Evolutionary conservation across 129 eudicot genomes (phyloP), one percentile per base, ranked within the genome.

Genomic region (Mikania micrantha): DNA sequence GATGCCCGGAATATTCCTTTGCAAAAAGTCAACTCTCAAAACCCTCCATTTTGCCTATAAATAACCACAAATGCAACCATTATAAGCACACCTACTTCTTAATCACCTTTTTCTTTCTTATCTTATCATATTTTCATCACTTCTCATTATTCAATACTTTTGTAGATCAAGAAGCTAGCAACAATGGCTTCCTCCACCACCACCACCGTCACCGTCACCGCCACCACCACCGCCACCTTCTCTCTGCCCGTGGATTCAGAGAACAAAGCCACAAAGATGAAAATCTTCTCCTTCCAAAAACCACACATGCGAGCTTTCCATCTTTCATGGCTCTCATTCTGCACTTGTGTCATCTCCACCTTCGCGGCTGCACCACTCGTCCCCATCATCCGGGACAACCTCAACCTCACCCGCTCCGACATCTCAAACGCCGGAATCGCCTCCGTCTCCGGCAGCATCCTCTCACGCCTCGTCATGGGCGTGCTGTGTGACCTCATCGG

Each of bases 391-490:
- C 75, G 80, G 24, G 80, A 76, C 80, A 76, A 76, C 58, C 75
- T 76, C 21, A 60, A 76, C 28, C 80, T 76, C 45, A 76, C 80
- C 5, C 69, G 75, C 20, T 17, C 74, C 0, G 80, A 76, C 64
- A 76, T 76, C 21, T 76, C 79, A 8, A 81, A 81, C 27, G 82
- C 85, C 0, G 80, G 78, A 13, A 76, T n/a, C n/a, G n/a, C n/a
- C n/a, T n/a, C n/a, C n/a, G n/a, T n/a, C n/a, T n/a, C n/a, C n/a
- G n/a, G n/a, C n/a, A n/a, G n/a, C n/a, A n/a, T n/a, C n/a, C n/a
- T n/a, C n/a, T n/a, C n/a, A n/a, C n/a, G n/a, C n/a, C 83, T 81
- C 9, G 70, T 73, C 10, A 77, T 77, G 83, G 83, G 86, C 3
- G 74, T 75, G 20, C 54, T 77, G 3, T 81, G 86, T 17, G 83